Conservation (phyloP, 2,329 filamentous ascomycete genomes). For the Aspergillus niger region DNA sequence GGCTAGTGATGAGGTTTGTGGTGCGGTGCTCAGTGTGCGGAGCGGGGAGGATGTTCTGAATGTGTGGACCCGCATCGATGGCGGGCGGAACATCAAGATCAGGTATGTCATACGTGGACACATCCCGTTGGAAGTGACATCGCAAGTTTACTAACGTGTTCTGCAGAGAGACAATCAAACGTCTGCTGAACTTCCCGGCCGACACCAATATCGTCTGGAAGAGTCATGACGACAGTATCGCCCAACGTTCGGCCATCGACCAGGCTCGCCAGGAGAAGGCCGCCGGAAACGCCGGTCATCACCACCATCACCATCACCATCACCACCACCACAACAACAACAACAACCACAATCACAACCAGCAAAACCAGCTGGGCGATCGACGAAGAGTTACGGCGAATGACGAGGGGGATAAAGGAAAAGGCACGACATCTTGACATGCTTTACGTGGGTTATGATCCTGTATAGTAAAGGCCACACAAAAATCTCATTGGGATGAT, state of each 20-base stretch:
- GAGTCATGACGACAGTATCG: constrained; percentile 93
- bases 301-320: constrained; percentile 36
- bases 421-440: constrained; percentile 38
- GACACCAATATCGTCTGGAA: constrained; percentile 95
- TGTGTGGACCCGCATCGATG: constrained; percentile 95
- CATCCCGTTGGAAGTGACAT: not conserved
- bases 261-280: constrained; percentile 86
- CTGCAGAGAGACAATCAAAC: constrained; percentile 86
- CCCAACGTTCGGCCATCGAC: constrained; percentile 85
- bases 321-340: constrained; percentile 26
- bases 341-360: constrained; percentile 16
- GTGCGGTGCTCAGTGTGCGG: constrained; percentile 88
- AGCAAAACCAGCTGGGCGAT: constrained; percentile 38
- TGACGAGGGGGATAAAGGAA: constrained; percentile 50
- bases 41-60: constrained; percentile 97
- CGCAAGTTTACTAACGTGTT: constrained; percentile 5
- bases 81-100: constrained; percentile 92
- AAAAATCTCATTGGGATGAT: constrained; percentile 39
- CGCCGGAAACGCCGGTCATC: constrained; percentile 35
- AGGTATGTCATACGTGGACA: constrained; percentile 61
- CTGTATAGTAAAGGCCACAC: constrained; percentile 40
- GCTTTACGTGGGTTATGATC: constrained; percentile 31
- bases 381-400: constrained; percentile 46
- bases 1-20: constrained; percentile 90
- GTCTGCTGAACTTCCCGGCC: constrained; percentile 77